These are phyloP conservation scores for Candida lessepsii DNA, from an alignment of 805 yeast species.

Conservation along the genomic window DNA sequence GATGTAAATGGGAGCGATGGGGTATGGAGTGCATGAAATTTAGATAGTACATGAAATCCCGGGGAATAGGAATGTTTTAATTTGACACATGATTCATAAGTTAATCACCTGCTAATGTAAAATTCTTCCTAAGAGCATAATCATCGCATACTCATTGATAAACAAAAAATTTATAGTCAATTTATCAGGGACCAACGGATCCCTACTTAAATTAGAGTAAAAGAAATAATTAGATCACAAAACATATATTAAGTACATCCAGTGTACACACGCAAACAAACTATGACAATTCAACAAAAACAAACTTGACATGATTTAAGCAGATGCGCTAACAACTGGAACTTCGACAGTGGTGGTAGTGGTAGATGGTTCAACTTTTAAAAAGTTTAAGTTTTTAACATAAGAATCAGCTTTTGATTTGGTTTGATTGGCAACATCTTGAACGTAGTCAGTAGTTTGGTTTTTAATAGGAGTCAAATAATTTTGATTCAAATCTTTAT, in stretches of 20 bases:
- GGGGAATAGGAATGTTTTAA: too few species aligned
- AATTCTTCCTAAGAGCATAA: too few species aligned
- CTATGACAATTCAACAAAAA: not conserved
- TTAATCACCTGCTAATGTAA: too few species aligned
- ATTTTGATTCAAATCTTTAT: constrained; percentile 27
- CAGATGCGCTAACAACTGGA: constrained; percentile 10
- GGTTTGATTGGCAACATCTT: constrained; percentile 33
- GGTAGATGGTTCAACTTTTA: constrained; percentile 6
- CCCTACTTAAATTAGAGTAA: not conserved
- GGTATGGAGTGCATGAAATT: too few species aligned
- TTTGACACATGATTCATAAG: too few species aligned
- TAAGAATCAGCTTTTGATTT: constrained; percentile 32
- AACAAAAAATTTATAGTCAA: too few species aligned
- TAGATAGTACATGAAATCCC: too few species aligned
- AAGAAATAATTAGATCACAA: not conserved
- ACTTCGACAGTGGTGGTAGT: constrained; percentile 12
- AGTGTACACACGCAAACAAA: constrained; percentile 1
- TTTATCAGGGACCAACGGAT: too few species aligned
- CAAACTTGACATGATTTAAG: too few species aligned
- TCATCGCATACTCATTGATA: too few species aligned
- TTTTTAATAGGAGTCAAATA: constrained; percentile 39
- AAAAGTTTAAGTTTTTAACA: constrained; percentile 10
- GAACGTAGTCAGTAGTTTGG: constrained; percentile 39
- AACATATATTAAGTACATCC: constrained; percentile 8
- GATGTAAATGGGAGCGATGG: too few species aligned